Percentiles rank a stretch among this genome's conserved stretches.
Conservation (phyloP, 441 rosid genomes). For the Metrosideros polymorpha region DNA sequence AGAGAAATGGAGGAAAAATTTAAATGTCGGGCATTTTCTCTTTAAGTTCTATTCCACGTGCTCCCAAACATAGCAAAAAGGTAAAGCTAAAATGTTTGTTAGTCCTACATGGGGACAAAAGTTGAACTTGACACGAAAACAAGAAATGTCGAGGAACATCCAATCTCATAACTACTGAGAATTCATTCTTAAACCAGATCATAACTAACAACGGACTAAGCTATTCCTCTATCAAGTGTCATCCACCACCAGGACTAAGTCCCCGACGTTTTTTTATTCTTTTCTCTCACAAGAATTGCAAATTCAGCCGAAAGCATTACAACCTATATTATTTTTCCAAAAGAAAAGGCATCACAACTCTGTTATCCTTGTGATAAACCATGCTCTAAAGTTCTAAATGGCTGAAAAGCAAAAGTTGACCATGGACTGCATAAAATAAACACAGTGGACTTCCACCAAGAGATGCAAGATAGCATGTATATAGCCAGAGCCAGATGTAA, state of each 20-base stretch:
- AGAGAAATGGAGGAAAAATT: neutral
- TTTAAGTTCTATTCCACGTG: neutral
- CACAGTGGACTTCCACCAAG: neutral
- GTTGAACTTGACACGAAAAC: neutral
- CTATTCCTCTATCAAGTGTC: neutral
- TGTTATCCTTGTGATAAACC: neutral
- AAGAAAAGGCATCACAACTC: neutral
- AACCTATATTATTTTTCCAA: neutral
- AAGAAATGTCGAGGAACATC: neutral
- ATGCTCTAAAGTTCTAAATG: neutral
- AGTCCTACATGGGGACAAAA: neutral
- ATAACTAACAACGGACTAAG: neutral
- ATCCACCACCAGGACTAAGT: neutral
- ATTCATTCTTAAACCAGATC: neutral
- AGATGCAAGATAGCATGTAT: neutral
- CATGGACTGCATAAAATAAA: neutral
- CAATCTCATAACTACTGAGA: neutral
- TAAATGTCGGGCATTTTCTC: neutral
- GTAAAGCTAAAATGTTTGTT: neutral
- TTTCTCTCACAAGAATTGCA: neutral
- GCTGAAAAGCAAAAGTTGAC: neutral
- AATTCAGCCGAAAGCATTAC: neutral
- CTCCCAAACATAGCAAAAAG: neutral
- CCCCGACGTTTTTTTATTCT: neutral
- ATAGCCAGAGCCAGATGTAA: neutral